phyloP scores from a whole-genome alignment of 768 basidiomycete species.

The Ramaria sp. region DNA sequence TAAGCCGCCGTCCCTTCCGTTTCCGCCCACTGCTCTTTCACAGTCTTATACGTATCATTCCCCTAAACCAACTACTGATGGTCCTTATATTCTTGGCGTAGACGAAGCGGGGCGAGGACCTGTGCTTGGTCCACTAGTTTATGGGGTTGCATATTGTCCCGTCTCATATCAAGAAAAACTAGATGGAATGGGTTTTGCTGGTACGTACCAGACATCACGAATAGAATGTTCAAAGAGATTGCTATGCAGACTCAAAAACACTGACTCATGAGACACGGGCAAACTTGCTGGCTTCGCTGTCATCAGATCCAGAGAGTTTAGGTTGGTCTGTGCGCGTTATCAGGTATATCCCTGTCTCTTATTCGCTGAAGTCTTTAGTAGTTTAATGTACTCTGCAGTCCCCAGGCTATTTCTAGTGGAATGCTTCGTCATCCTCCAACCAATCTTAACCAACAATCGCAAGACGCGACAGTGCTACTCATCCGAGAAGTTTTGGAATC shows the following conservation, averaged over 20 bases:
- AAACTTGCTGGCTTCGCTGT: constrained; percentile 52
- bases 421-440: constrained; percentile 80
- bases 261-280: constrained; percentile 64
- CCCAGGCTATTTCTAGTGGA: constrained; percentile 81
- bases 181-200: constrained; percentile 82
- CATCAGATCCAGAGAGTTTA: constrained; percentile 58
- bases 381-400: constrained; percentile 35
- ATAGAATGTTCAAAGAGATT: not conserved
- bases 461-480: constrained; percentile 83
- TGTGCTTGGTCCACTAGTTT: constrained; percentile 91
- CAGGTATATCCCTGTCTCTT: constrained; percentile 28
- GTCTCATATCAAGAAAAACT: constrained; percentile 62
- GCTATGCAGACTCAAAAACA: constrained; percentile 76
- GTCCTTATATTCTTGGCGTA: constrained; percentile 93
- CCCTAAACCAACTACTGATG: constrained; percentile 51
- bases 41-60: constrained; percentile 76
- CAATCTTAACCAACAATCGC: constrained; percentile 82
- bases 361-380: not conserved
- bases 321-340: constrained; percentile 79
- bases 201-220: constrained; percentile 28
- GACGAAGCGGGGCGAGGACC: constrained; percentile 97
- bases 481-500: constrained; percentile 77
- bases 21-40: constrained; percentile 44
- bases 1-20: constrained; percentile 41
- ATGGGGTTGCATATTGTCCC: constrained; percentile 92